These are phyloP conservation scores for Geranium rotundifolium DNA, from an alignment of 345 rosid genomes.

Conservation along the genomic window DNA sequence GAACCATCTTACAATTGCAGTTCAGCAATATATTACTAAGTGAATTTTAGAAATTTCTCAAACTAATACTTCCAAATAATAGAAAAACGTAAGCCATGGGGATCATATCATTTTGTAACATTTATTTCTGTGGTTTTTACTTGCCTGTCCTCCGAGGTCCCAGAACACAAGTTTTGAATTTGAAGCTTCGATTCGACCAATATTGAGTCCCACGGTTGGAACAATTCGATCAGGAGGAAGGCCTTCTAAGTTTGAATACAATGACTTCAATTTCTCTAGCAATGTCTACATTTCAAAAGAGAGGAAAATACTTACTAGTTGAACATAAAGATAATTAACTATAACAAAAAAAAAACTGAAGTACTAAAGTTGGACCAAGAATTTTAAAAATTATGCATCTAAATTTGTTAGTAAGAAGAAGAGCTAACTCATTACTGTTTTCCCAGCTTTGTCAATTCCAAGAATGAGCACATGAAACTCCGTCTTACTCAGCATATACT, in stretches of 20 bases:
- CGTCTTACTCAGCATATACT: slow-evolving; percentile 70
- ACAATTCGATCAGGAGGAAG: slow-evolving; percentile 94
- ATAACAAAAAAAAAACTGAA: not conserved
- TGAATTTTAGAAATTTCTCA: no score
- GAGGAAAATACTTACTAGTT: not conserved
- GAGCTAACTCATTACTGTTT: slow-evolving; percentile 47
- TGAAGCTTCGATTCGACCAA: slow-evolving; percentile 75
- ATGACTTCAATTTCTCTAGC: slow-evolving; percentile 86
- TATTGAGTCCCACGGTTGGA: slow-evolving; percentile 98
- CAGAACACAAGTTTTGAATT: slow-evolving; percentile 85
- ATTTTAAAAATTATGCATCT: not conserved
- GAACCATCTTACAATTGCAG: not conserved
- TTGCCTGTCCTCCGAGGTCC: slow-evolving; percentile 99
- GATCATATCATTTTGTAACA: not conserved
- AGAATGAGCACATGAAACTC: slow-evolving; percentile 94
- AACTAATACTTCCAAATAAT: not conserved
- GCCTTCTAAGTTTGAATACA: slow-evolving; percentile 71
- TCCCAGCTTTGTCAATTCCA: slow-evolving; percentile 95
- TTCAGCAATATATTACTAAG: not conserved
- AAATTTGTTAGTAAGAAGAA: not conserved
- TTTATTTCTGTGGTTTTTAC: slow-evolving; percentile 1
- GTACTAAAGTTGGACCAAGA: not conserved
- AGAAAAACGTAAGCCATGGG: not conserved
- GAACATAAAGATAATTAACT: not conserved
- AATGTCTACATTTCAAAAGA: slow-evolving; percentile 43